Evolutionary conservation across 208 protist species (phyloP).

Genomic region (Trypanosoma cruzi): DNA sequence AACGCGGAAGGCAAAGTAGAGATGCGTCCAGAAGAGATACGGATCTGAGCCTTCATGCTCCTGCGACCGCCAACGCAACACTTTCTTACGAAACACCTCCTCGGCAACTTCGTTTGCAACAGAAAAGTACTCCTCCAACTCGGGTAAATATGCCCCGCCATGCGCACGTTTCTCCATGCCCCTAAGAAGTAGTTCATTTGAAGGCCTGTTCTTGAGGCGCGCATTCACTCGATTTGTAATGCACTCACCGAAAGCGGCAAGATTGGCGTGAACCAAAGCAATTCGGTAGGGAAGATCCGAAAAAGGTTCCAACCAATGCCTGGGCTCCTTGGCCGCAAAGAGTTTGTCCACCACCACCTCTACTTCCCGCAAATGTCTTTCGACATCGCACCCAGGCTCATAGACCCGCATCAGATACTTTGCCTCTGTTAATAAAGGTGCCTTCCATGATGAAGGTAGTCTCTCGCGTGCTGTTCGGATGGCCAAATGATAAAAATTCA

Average conservation of each 20-base stretch:
- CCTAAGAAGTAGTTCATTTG: conserved; percentile 65
- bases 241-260: conserved; percentile 72
- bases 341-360: conserved; percentile 77
- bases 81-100: conserved; percentile 65
- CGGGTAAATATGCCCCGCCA: conserved; percentile 47
- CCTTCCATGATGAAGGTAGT: conserved; percentile 82
- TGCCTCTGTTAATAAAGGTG: conserved; percentile 79
- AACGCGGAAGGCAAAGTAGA: conserved; percentile 89
- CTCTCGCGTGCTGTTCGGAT: conserved; percentile 80
- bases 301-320: conserved; percentile 85
- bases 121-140: conserved; percentile 69
- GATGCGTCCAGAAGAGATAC: conserved; percentile 86
- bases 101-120: conserved; percentile 72
- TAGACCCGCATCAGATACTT: conserved; percentile 85
- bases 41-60: conserved; percentile 79
- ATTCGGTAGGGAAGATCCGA: conserved; percentile 77
- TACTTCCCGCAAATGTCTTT: conserved; percentile 65
- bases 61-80: conserved; percentile 73
- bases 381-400: conserved; percentile 55
- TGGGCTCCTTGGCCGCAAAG: conserved; percentile 66
- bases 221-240: conserved; percentile 68
- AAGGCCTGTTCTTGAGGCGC: conserved; percentile 42
- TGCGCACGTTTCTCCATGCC: conserved; percentile 73
- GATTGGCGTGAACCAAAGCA: conserved; percentile 79
- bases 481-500: conserved; percentile 84